phyloP scores from a whole-genome alignment of 2,329 filamentous ascomycete genomes.

The Epicoccum nigrum region DNA sequence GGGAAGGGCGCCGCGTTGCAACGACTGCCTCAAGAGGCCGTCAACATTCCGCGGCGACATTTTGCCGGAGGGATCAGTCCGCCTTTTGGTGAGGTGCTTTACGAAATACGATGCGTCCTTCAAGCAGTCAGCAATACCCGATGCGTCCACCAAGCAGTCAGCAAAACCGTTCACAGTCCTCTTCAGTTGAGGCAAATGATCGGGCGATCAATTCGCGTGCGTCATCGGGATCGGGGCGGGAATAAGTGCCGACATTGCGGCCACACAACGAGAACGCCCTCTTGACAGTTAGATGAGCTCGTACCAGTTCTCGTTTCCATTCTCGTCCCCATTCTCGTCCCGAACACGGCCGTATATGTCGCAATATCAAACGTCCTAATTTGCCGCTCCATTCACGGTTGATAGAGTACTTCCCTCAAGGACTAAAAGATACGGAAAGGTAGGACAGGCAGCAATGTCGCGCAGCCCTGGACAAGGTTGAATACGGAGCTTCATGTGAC shows the following conservation, averaged over 20 bases:
- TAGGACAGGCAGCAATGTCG: too few relatives aligned
- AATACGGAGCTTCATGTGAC: too few relatives aligned
- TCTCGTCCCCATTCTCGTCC: neutral
- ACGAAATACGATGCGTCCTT: neutral
- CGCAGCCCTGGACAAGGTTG: too few relatives aligned
- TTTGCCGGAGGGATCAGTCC: neutral
- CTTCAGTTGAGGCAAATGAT: constrained; percentile 1
- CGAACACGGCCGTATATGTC: too few relatives aligned
- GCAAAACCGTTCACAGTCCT: neutral
- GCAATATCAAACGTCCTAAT: too few relatives aligned
- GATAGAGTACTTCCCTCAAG: too few relatives aligned
- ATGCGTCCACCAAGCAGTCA: neutral
- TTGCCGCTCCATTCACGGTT: too few relatives aligned
- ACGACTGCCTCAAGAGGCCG: constrained; percentile 4
- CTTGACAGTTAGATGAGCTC: neutral
- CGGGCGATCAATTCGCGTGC: neutral
- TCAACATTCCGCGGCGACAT: neutral
- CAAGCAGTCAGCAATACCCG: constrained; percentile 5
- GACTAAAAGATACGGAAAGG: too few relatives aligned
- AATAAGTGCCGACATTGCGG: constrained; percentile 1
- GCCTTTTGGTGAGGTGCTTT: neutral
- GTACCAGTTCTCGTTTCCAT: neutral
- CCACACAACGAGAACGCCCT: neutral
- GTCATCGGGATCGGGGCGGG: constrained; percentile 5
- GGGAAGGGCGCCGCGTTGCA: constrained; percentile 5